Conservation (phyloP, 2,329 filamentous ascomycete genomes). For the Curvularia lunata region DNA sequence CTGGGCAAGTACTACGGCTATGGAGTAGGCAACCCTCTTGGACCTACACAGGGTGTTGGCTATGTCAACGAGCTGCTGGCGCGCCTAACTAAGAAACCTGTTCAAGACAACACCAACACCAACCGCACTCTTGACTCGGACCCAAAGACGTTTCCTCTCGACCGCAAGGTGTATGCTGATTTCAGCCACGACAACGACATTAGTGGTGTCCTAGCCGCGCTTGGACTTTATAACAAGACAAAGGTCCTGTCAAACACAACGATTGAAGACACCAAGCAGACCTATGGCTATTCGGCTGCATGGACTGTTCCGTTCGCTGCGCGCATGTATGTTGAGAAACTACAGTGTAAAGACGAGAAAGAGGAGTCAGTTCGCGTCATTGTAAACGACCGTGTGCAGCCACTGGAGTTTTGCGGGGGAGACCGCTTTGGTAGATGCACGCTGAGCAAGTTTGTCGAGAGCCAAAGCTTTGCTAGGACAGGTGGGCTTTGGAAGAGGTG, state of each 20-base stretch:
- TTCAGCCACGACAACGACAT: conserved; percentile 94
- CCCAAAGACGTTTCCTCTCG: conserved; percentile 74
- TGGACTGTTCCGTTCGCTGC: conserved; percentile 85
- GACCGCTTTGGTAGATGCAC: conserved; percentile 75
- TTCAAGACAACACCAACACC: conserved; percentile 74
- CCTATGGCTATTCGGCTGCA: conserved; percentile 73
- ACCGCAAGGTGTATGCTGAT: conserved; percentile 75
- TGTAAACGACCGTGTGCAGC: conserved; percentile 82
- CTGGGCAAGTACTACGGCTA: conserved; percentile 87
- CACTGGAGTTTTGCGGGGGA: conserved; percentile 71
- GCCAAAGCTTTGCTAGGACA: conserved; percentile 72
- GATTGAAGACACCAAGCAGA: conserved; percentile 58
- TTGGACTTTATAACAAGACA: conserved; percentile 78
- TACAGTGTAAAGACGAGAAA: conserved; percentile 66
- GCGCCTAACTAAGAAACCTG: conserved; percentile 71
- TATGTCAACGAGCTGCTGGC: conserved; percentile 88
- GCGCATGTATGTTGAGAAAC: conserved; percentile 86
- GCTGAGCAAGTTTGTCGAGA: conserved; percentile 73
- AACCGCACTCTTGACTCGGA: conserved; percentile 78
- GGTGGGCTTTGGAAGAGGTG: conserved; percentile 79
- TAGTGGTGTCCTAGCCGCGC: conserved; percentile 73
- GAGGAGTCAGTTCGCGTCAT: conserved; percentile 80
- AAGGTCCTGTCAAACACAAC: conserved; percentile 54
- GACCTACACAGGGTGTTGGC: conserved; percentile 83
- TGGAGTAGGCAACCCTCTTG: conserved; percentile 76